phyloP scores from a whole-genome alignment of 1,139 yeast genomes.

The Chernovozyma sophiae-reginae region DNA sequence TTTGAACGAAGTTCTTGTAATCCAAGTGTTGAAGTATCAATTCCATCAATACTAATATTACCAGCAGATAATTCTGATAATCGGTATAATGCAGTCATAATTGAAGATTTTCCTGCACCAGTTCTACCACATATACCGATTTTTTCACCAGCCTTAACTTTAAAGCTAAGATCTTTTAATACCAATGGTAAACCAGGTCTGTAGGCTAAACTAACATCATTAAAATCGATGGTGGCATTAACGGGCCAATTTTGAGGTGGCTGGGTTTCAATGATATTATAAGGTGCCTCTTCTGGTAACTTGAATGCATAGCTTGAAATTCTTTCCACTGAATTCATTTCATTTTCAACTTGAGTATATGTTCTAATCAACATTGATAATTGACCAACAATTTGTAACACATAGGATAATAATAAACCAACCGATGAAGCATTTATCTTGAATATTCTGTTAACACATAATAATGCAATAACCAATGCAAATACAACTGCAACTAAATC shows the following conservation, averaged over 20 bases:
- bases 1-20: slow-evolving; percentile 54
- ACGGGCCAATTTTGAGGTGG: slow-evolving; percentile 50
- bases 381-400: slow-evolving; percentile 45
- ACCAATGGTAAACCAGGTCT: slow-evolving; percentile 75
- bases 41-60: slow-evolving; percentile 50
- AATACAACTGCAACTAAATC: slow-evolving; percentile 49
- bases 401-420: slow-evolving; percentile 66
- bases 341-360: slow-evolving; percentile 70
- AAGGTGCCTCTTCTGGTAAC: slow-evolving; percentile 37
- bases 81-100: slow-evolving; percentile 63
- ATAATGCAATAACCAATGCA: slow-evolving; percentile 48
- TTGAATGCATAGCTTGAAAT: slow-evolving; percentile 60
- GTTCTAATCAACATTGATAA: slow-evolving; percentile 48
- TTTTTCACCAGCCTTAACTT: slow-evolving; percentile 52
- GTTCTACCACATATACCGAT: slow-evolving; percentile 78
- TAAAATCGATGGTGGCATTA: slow-evolving; percentile 50
- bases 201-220: slow-evolving; percentile 60
- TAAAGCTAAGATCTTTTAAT: slow-evolving; percentile 48
- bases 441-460: slow-evolving; percentile 64
- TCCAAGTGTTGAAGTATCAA: slow-evolving; percentile 56
- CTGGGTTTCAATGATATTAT: slow-evolving; percentile 45
- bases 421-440: slow-evolving; percentile 60
- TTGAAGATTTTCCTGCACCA: slow-evolving; percentile 75
- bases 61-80: slow-evolving; percentile 56
- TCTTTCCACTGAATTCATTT: slow-evolving; percentile 85